Percentiles rank a stretch among this genome's conserved stretches.
phyloP scores from a whole-genome alignment of 1,139 yeast species.

The Zygosaccharomyces sapae region DNA sequence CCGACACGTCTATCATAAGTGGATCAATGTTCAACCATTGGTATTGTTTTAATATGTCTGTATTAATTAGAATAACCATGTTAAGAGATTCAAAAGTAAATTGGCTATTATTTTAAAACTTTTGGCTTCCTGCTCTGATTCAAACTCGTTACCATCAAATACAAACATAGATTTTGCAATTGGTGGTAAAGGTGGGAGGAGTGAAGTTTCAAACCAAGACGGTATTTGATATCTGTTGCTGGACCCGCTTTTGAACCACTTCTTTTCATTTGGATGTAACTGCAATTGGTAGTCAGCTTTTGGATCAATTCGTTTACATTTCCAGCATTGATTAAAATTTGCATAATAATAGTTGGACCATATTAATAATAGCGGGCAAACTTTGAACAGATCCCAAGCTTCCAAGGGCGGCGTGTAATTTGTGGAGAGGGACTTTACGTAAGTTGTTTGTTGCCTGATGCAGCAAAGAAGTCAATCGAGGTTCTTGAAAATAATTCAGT shows the following conservation, averaged over 20 bases:
- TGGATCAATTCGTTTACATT: conserved; percentile 12
- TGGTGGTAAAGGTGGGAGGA: conserved; percentile 38
- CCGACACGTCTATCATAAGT: conserved; percentile 10
- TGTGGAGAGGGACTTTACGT: conserved; percentile 14
- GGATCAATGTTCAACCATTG: conserved; percentile 17
- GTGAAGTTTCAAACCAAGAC: conserved; percentile 26
- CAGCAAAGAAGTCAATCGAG: conserved; percentile 23
- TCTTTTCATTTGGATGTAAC: conserved; percentile 7
- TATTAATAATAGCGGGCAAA: conserved; percentile 33
- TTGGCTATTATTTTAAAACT: conserved; percentile 11
- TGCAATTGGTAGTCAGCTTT: conserved; percentile 8
- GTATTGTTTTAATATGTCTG: conserved; percentile 21
- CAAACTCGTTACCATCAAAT: conserved; percentile 29
- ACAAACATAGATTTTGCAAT: conserved; percentile 38
- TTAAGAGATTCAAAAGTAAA: conserved; percentile 24
- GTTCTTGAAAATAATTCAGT: conserved; percentile 33
- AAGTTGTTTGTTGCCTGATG: conserved; percentile 16
- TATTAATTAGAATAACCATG: conserved; percentile 19
- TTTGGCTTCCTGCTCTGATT: conserved; percentile 23
- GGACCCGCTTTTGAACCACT: conserved; percentile 14
- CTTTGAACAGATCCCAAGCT: conserved; percentile 29
- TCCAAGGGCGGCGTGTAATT: conserved; percentile 24
- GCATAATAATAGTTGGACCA: conserved; percentile 26
- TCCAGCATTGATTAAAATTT: conserved; percentile 22
- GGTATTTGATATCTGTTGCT: conserved; percentile 22